Percentiles rank a stretch among this genome's conserved stretches.
phyloP scores from a whole-genome alignment of 2,329 filamentous ascomycete species.

The Pseudogymnoascus pannorum region DNA sequence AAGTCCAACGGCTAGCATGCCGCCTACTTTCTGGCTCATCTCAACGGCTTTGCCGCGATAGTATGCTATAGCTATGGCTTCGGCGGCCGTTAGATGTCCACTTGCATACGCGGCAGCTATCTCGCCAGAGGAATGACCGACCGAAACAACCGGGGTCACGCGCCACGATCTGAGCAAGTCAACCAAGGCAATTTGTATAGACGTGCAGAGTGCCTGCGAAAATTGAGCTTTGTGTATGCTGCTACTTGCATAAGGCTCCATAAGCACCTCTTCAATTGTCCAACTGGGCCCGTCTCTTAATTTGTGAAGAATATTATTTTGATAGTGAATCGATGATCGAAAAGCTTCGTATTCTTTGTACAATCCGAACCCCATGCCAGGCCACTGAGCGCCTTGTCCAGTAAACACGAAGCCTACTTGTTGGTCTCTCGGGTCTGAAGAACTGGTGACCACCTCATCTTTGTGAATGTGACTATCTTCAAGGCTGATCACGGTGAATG shows the following conservation, averaged over 20 bases:
- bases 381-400: constrained; percentile 24
- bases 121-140: constrained; percentile 42
- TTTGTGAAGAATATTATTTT: too few relatives aligned
- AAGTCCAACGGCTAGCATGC: constrained; percentile 47
- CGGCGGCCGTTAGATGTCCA: constrained; percentile 26
- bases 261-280: neutral
- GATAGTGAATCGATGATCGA: neutral
- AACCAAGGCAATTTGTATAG: constrained; percentile 40
- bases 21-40: constrained; percentile 26
- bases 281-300: neutral
- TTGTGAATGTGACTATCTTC: neutral
- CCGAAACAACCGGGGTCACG: constrained; percentile 32
- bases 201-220: constrained; percentile 38
- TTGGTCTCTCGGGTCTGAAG: neutral
- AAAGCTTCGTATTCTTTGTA: neutral
- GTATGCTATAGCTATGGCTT: constrained; percentile 40
- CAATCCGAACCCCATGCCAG: constrained; percentile 19
- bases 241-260: constrained; percentile 22
- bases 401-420: constrained; percentile 16
- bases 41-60: constrained; percentile 19
- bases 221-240: constrained; percentile 37
- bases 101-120: constrained; percentile 40
- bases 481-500: constrained; percentile 9
- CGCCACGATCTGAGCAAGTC: constrained; percentile 37
- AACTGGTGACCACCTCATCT: neutral